Evolutionary conservation across 1,284 basidiomycete species (phyloP).

Genomic region (Ustilago curta): DNA sequence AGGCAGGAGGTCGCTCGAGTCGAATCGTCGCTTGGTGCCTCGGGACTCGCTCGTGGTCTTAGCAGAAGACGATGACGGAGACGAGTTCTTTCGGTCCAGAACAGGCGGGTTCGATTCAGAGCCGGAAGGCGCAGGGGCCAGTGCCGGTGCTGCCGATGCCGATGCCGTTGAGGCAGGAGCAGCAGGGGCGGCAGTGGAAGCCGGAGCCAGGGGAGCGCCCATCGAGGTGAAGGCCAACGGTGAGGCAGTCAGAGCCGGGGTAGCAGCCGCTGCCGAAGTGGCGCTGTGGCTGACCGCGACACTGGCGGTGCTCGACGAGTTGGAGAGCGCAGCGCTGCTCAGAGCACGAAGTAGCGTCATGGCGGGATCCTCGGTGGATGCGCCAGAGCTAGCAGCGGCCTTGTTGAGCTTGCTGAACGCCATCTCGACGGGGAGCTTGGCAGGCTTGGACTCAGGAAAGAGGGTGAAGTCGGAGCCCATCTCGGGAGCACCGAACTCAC

Average conservation of each 20-base stretch:
- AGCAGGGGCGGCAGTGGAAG: slow-evolving; percentile 18
- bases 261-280: slow-evolving; percentile 11
- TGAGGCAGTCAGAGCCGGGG: slow-evolving; percentile 41
- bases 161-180: slow-evolving; percentile 16
- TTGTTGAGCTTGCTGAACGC: slow-evolving; percentile 56
- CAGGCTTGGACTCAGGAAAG: slow-evolving; percentile 45
- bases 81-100: slow-evolving; percentile 33
- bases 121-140: slow-evolving; percentile 20
- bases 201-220: slow-evolving; percentile 23
- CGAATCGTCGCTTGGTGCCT: slow-evolving; percentile 61
- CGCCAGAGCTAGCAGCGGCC: slow-evolving; percentile 24
- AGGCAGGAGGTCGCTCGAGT: slow-evolving; percentile 63
- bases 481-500: slow-evolving; percentile 50
- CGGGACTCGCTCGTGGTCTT: slow-evolving; percentile 22
- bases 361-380: slow-evolving; percentile 43
- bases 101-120: slow-evolving; percentile 20
- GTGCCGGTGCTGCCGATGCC: slow-evolving; percentile 18
- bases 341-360: slow-evolving; percentile 52
- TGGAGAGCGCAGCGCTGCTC: slow-evolving; percentile 50
- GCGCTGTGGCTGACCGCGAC: slow-evolving; percentile 18
- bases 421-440: slow-evolving; percentile 48
- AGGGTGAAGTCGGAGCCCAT: slow-evolving; percentile 54
- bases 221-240: slow-evolving; percentile 45
- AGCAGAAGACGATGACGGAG: slow-evolving; percentile 36
- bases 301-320: slow-evolving; percentile 28